Conservation (phyloP, 2,329 filamentous ascomycete species). For the Venturia nashicola region DNA sequence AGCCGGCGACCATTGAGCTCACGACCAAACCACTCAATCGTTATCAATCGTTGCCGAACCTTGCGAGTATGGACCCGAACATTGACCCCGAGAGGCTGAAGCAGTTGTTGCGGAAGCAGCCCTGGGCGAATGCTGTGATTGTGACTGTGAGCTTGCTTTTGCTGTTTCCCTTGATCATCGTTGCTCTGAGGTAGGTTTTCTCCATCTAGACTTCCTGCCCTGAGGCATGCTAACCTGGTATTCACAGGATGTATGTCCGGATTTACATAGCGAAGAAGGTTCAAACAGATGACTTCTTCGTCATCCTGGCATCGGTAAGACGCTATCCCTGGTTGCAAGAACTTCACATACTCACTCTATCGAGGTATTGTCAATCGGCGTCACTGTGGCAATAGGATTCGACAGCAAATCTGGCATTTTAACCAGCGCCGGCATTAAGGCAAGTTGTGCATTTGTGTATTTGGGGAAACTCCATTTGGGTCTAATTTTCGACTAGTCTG, state of each 20-base stretch:
- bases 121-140: neutral
- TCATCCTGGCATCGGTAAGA: neutral
- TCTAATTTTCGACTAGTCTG: neutral
- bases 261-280: neutral
- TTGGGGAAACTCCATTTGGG: neutral
- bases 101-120: neutral
- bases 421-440: neutral
- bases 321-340: neutral
- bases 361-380: neutral
- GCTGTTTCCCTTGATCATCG: neutral
- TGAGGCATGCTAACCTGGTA: neutral
- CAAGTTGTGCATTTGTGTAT: neutral
- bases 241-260: neutral
- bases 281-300: neutral
- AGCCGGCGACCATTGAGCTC: neutral
- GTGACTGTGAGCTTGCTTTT: neutral
- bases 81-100: neutral
- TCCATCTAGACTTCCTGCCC: neutral
- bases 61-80: neutral
- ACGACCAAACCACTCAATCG: neutral
- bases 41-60: neutral
- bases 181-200: neutral
- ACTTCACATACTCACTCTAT: neutral
- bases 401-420: neutral
- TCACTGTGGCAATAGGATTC: neutral